These are phyloP conservation scores for Cyclocybe aegerita DNA, from an alignment of 768 basidiomycete genomes.

Conservation along the genomic window DNA sequence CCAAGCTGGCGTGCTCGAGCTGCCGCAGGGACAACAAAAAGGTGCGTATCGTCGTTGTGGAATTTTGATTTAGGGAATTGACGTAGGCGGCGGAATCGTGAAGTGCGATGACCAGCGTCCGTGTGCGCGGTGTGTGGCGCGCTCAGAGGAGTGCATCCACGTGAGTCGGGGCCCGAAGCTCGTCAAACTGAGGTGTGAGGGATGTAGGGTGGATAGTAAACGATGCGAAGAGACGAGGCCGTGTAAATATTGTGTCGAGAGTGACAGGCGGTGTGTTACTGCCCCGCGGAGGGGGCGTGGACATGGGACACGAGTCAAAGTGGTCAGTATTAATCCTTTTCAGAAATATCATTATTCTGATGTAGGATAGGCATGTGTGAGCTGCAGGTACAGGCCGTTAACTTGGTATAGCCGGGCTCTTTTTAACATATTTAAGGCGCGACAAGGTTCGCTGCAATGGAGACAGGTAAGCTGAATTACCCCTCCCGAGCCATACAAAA, in stretches of 20 bases:
- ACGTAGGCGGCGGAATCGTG: neutral
- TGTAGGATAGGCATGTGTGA: constrained; percentile 51
- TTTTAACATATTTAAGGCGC: constrained; percentile 34
- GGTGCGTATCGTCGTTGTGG: constrained; percentile 27
- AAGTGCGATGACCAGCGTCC: constrained; percentile 67
- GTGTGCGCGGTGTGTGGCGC: constrained; percentile 56
- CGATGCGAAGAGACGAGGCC: constrained; percentile 62
- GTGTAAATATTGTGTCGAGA: constrained; percentile 50
- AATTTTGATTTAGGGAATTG: neutral
- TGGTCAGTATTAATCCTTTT: constrained; percentile 37
- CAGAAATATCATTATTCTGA: constrained; percentile 5
- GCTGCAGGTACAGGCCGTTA: constrained; percentile 47
- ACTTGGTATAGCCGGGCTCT: neutral
- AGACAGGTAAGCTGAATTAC: constrained; percentile 37
- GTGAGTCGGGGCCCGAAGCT: constrained; percentile 56
- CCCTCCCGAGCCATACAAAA: constrained; percentile 1
- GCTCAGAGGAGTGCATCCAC: constrained; percentile 56
- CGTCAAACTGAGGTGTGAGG: constrained; percentile 59
- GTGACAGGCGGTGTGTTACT: constrained; percentile 46
- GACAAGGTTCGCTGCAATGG: constrained; percentile 67
- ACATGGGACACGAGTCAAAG: constrained; percentile 60
- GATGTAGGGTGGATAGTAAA: constrained; percentile 53
- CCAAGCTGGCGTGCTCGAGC: constrained; percentile 57
- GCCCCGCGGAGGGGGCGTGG: constrained; percentile 54
- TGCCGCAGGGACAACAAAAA: constrained; percentile 70